These are phyloP conservation scores for Solanum chmielewskii DNA, from an alignment of 257 asterid species.

Conservation along the genomic window DNA sequence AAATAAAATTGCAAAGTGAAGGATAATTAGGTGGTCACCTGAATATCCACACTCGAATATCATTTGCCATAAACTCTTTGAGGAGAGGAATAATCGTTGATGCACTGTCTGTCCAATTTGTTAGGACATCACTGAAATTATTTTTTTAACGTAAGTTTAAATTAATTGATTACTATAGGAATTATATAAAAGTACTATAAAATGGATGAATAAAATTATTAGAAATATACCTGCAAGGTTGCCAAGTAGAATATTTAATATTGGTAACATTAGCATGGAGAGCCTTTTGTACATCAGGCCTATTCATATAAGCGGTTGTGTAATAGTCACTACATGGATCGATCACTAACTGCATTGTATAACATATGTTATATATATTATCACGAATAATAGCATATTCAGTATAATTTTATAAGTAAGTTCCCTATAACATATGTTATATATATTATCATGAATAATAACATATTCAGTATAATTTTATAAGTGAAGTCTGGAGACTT, in stretches of 20 bases:
- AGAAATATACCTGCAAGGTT: conserved; percentile 48
- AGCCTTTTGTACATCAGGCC: conserved; percentile 65
- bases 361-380: neutral
- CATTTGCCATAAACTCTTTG: conserved; percentile 37
- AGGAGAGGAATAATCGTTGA: conserved; percentile 49
- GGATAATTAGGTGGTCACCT: conserved; percentile 25
- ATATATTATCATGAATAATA: neutral
- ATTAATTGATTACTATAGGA: neutral
- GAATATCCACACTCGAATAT: conserved; percentile 64
- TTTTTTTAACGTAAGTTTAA: neutral
- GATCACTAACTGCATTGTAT: conserved; percentile 18
- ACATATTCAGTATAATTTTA: neutral
- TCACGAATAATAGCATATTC: neutral
- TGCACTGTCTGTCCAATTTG: conserved; percentile 47
- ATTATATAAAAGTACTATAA: neutral
- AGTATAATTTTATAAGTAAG: neutral
- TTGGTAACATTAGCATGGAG: conserved; percentile 80
- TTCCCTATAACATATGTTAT: neutral
- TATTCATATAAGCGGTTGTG: conserved; percentile 48
- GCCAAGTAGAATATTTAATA: conserved; percentile 36
- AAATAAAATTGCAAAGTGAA: neutral
- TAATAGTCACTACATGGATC: conserved; percentile 72
- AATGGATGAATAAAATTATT: neutral
- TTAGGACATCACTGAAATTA: conserved; percentile 37
- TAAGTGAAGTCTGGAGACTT: neutral